Evolutionary conservation across 768 basidiomycete genomes (phyloP).

Genomic region (Hebeloma cylindrosporum): DNA sequence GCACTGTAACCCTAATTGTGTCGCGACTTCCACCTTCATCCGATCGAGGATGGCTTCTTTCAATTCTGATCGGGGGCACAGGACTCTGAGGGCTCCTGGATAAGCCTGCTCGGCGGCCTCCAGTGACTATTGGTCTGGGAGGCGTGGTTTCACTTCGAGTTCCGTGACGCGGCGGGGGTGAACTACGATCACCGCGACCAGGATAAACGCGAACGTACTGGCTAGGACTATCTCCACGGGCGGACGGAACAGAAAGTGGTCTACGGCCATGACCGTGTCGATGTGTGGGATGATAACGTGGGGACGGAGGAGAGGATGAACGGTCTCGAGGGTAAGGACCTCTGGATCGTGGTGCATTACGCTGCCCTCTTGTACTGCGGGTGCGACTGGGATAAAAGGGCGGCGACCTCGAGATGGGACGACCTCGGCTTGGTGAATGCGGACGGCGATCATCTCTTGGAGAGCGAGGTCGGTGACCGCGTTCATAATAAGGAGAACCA

Average conservation of each 20-base stretch:
- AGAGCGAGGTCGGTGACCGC: slow-evolving; percentile 9
- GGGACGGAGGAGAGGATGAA: slow-evolving; percentile 11
- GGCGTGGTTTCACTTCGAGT: too few relatives aligned
- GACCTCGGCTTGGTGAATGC: slow-evolving; percentile 9
- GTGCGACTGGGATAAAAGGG: slow-evolving; percentile 9
- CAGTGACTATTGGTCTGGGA: background rate
- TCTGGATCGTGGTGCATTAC: background rate
- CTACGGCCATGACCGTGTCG: too few relatives aligned
- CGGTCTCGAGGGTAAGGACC: slow-evolving; percentile 5
- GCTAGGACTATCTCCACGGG: too few relatives aligned
- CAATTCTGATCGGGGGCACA: slow-evolving; percentile 2
- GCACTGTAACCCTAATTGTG: slow-evolving; percentile 23
- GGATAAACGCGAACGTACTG: too few relatives aligned
- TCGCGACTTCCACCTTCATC: background rate
- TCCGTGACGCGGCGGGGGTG: too few relatives aligned
- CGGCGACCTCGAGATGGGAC: slow-evolving; percentile 6
- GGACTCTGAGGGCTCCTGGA: background rate
- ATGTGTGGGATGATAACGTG: too few relatives aligned
- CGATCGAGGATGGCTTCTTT: slow-evolving; percentile 1
- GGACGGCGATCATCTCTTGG: slow-evolving; percentile 8
- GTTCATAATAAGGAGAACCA: slow-evolving; percentile 2
- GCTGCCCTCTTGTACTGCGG: slow-evolving; percentile 1
- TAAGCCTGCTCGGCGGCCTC: background rate
- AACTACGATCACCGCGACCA: too few relatives aligned
- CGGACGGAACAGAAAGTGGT: too few relatives aligned